Conservation (phyloP, 164 flowering plant species). For the Macadamia integrifolia region DNA sequence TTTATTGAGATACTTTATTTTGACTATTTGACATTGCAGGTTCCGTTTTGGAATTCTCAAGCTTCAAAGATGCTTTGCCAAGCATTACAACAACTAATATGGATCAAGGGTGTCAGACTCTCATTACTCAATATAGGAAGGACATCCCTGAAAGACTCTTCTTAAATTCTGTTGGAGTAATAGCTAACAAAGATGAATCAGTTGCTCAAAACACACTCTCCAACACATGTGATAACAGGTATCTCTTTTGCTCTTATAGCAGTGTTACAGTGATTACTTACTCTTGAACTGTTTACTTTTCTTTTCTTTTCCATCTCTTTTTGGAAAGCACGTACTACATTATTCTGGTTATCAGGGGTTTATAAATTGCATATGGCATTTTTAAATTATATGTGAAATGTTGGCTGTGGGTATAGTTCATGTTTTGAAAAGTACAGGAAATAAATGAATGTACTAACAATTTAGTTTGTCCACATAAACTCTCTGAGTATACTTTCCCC, state of each 20-base stretch:
- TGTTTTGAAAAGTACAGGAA: no score
- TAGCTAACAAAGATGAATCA: slow-evolving; percentile 12
- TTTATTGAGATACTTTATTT: not conserved
- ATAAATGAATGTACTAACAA: no score
- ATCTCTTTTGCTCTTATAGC: not conserved
- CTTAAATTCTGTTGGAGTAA: slow-evolving; percentile 10
- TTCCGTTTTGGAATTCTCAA: slow-evolving; percentile 13
- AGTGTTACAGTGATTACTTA: not conserved
- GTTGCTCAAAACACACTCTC: slow-evolving; percentile 4
- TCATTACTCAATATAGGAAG: not conserved
- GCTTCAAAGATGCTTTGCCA: slow-evolving; percentile 20
- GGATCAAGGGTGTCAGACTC: slow-evolving; percentile 7
- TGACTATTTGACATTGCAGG: slow-evolving; percentile 10
- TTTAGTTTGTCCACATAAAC: no score
- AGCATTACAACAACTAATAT: slow-evolving; percentile 17
- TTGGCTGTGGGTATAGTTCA: no score
- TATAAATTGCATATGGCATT: no score
- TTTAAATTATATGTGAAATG: no score
- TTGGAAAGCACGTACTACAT: no score
- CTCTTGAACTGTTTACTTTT: not conserved
- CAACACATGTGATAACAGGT: slow-evolving; percentile 12
- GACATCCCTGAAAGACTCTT: not conserved
- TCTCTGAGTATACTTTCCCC: no score
- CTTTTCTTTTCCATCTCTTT: no score
- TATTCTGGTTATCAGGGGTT: no score